Evolutionary conservation across 257 asterid species (phyloP), one percentile per base, ranked within the genome.

Genomic region (Rauvolfia tetraphylla): DNA sequence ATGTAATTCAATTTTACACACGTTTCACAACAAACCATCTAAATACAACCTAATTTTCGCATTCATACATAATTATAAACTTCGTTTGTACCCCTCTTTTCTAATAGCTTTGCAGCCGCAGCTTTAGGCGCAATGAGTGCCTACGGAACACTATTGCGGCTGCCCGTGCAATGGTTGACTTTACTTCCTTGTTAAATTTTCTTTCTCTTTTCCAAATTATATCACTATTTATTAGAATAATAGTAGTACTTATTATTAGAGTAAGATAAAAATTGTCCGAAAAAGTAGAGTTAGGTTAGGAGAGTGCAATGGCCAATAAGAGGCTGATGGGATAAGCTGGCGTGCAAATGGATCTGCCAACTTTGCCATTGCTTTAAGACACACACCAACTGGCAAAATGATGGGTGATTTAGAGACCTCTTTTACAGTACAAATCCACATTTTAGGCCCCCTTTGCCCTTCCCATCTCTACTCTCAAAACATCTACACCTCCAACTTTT

Each of bases 111-210:
- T 71, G 74, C 18, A 31, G 71, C 63, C 20, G 62, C 39, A 33
- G 49, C 54, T 29, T 68, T 79, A 38, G 20, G 79, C 38, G n/a
- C 62, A 73, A 79, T 67, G 71, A 39, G 61, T 39, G 70, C 78
- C 82, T 73, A 33, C 39, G 12, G 2, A 25, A 48, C 42, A 27
- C 46, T 1, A 53, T 79, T 79, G 82, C 82, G 82, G 82, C 82
- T 79, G 82, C 82, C 82, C 79, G 75, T 79, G 82, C 65, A 13
- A 31, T 46, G 36, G 63, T 79, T 79, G 82, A 79, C 82, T 79
- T 78, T 20, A 29, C 0, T 5, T 46, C 25, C 2, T 0, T 29
- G 2, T n/a, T 58, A 39, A 38, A 36, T 29, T 38, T 15, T 44
- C n/a, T 0, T 49, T 15, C 8, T 0, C 4, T 53, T 53, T 18